Base-by-base conservation (phyloP, 176 grass and related monocot genomes). In the Cenchrus americanus region DNA sequence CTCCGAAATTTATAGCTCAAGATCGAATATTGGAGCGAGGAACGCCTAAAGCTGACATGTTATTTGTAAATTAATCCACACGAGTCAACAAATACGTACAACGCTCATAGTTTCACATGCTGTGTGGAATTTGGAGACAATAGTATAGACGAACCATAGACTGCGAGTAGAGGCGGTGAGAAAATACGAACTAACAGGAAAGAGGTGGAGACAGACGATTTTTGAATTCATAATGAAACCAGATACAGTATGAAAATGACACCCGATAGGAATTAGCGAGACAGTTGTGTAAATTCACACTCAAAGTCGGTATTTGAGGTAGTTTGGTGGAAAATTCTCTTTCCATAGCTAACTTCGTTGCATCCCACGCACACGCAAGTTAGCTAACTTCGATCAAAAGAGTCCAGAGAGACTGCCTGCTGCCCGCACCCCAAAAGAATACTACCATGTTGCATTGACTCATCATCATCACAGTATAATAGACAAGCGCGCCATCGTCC, bases 291-390 rank as follows among this genome's bases (percentile, higher is more conserved):
- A 21, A 65, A 64, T 50, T 24, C 60, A 79, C 1, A 19, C 62
- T 40, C 37, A 41, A 58, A 66, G n/a, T 27, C 27, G 37, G 62
- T 69, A 14, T 51, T 13, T 8, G 43, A 23, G 50, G 17, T 41
- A 9, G 42, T 52, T 26, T 65, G 63, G 17, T 86, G 44, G 55
- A 57, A 32, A 10, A 5, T 13, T 50, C 40, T 10, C 34, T 86
- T 85, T 66, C 12, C 34, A 37, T 71, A 79, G 49, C 75, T 40
- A 79, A 27, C 18, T 79, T 55, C 50, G 59, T 47, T 5, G 77
- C 61, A 82, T 15, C 37, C 54, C 40, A n/a, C 54, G 5, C 41
- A 48, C 22, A 82, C 61, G 54, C 68, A 62, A 62, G 27, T 30
- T 30, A 30, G 2, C 1, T 2, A 30, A 30, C 27, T 30, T 30